phyloP scores from a whole-genome alignment of 345 rosid genomes.

The Acer yangbiense region DNA sequence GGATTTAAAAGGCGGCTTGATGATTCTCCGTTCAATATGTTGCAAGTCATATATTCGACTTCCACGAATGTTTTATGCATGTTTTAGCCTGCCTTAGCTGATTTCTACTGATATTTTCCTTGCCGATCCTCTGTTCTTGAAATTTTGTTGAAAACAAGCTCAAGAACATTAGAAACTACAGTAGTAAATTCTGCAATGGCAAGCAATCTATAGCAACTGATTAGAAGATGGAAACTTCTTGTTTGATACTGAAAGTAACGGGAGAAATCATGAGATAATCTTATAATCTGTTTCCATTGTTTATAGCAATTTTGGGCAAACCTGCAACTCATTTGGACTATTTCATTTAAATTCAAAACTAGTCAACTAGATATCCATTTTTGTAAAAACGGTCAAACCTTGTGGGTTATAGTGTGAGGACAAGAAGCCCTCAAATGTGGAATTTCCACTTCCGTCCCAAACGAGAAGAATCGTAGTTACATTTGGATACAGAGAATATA shows the following conservation, averaged over 20 bases:
- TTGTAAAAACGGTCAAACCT: too few species aligned
- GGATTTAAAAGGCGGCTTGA: not conserved
- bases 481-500: too few species aligned
- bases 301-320: not conserved
- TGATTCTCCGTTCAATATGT: not conserved
- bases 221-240: not conserved
- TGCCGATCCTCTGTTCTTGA: not conserved
- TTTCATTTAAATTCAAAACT: too few species aligned
- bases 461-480: too few species aligned
- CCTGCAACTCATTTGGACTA: not conserved
- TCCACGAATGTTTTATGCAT: not conserved
- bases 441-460: too few species aligned
- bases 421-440: too few species aligned
- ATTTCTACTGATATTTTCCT: not conserved
- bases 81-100: not conserved
- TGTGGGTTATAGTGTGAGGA: too few species aligned
- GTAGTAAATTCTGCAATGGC: not conserved
- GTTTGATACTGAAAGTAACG: not conserved
- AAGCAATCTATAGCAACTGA: not conserved
- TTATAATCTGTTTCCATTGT: not conserved
- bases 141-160: not conserved
- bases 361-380: too few species aligned
- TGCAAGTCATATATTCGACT: not conserved
- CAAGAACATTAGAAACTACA: not conserved
- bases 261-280: not conserved